Conservation (phyloP, 2,329 filamentous ascomycete genomes). For the Pezicula neosporulosa region DNA sequence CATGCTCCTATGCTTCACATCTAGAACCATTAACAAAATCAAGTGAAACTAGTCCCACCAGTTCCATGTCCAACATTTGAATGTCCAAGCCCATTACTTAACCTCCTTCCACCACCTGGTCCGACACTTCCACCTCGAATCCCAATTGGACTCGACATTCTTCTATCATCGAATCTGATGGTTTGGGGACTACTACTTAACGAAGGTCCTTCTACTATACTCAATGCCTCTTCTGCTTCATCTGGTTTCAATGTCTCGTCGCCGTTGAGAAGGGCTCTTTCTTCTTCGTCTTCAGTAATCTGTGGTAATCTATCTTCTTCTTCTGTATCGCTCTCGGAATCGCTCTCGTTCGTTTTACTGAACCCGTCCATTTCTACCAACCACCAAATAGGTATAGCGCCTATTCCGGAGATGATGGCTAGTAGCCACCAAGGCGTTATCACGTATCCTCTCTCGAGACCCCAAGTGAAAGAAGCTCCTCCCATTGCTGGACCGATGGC, state of each 20-base stretch:
- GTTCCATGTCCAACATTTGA: slow-evolving; percentile 26
- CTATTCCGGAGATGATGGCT: slow-evolving; percentile 57
- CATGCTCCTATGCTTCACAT: too few species aligned
- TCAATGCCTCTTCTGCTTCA: slow-evolving; percentile 20
- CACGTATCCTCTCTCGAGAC: slow-evolving; percentile 71
- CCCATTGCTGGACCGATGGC: slow-evolving; percentile 74
- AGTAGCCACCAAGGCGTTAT: slow-evolving; percentile 81
- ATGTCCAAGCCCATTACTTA: slow-evolving; percentile 29
- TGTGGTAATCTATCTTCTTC: slow-evolving; percentile 9
- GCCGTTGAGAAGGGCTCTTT: slow-evolving; percentile 14
- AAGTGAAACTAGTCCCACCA: slow-evolving; percentile 26
- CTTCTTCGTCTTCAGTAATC: slow-evolving; percentile 12
- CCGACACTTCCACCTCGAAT: slow-evolving; percentile 23
- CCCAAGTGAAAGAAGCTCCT: slow-evolving; percentile 71
- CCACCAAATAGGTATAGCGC: slow-evolving; percentile 70
- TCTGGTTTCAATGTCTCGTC: slow-evolving; percentile 13
- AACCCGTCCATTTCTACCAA: slow-evolving; percentile 73
- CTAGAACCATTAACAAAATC: not conserved
- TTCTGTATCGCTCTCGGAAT: slow-evolving; percentile 28
- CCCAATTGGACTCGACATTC: slow-evolving; percentile 27
- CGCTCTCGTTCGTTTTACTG: slow-evolving; percentile 34
- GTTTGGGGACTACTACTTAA: slow-evolving; percentile 2
- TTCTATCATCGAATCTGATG: slow-evolving; percentile 9
- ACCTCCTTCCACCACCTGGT: slow-evolving; percentile 24
- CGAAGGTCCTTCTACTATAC: slow-evolving; percentile 14